phyloP scores from a whole-genome alignment of 2,329 filamentous ascomycete genomes.

The Blumeria hordei region DNA sequence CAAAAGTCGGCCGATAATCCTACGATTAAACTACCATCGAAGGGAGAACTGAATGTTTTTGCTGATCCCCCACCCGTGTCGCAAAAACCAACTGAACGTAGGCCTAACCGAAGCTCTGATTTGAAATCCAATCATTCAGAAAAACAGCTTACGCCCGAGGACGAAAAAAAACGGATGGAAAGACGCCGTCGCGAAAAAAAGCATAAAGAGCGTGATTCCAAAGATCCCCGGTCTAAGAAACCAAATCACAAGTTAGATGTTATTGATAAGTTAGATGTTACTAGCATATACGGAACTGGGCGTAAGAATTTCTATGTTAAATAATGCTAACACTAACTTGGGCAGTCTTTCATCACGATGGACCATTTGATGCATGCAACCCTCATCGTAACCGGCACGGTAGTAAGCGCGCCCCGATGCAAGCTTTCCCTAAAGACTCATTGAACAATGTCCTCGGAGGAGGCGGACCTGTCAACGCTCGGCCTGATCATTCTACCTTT shows the following conservation, averaged over 20 bases:
- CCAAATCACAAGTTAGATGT: slow-evolving; percentile 40
- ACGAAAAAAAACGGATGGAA: slow-evolving; percentile 33
- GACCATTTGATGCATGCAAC: slow-evolving; percentile 89
- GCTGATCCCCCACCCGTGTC: slow-evolving; percentile 15
- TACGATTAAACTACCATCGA: slow-evolving; percentile 10
- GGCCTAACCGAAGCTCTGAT: slow-evolving; percentile 53
- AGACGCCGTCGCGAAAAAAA: slow-evolving; percentile 26
- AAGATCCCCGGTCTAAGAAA: slow-evolving; percentile 16
- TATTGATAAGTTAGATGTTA: slow-evolving; percentile 91
- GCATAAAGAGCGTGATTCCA: slow-evolving; percentile 16
- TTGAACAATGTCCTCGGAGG: slow-evolving; percentile 83
- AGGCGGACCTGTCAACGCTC: slow-evolving; percentile 56
- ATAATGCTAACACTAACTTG: slow-evolving; percentile 2
- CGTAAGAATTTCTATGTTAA: slow-evolving; percentile 28
- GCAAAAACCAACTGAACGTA: slow-evolving; percentile 17
- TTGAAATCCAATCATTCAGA: slow-evolving; percentile 36
- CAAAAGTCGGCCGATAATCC: slow-evolving; percentile 20
- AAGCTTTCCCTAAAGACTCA: slow-evolving; percentile 81
- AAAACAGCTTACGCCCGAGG: slow-evolving; percentile 30
- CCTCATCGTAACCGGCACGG: slow-evolving; percentile 77
- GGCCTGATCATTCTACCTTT: slow-evolving; percentile 68
- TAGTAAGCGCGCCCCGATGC: slow-evolving; percentile 70
- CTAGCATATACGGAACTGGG: slow-evolving; percentile 82
- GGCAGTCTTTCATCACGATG: slow-evolving; percentile 91
- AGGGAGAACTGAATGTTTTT: slow-evolving; percentile 14